Evolutionary conservation across 495 filamentous ascomycete species (phyloP), one percentile per base, ranked within the genome.

Genomic region (Daldinia bambusicola): DNA sequence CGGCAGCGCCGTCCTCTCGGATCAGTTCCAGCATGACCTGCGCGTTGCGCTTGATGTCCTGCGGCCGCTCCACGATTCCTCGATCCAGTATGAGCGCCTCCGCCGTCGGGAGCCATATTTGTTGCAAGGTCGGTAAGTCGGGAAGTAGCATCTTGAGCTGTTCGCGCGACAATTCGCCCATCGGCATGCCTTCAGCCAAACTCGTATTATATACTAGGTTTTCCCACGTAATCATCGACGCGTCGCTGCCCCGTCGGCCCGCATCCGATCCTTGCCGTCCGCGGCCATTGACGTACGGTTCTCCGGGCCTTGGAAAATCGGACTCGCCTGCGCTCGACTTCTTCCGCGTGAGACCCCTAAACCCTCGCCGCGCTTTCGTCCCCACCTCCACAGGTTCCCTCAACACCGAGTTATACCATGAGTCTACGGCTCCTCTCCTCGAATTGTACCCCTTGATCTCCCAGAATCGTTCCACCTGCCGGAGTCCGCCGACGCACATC

Each of bases 391-490:
- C 66, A 8, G 80, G 67, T 26, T 82, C 84, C 34, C 74, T 78
- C 12, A 78, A 76, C 16, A 88, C 74, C 34, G 80, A 80, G 12
- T 76, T 77, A 71, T 84, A 88, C 86, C 86, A 88, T 13, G 61
- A 74, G 67, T 88, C 86, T 14, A 88, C 85, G 14, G 82, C 80
- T 16, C 77, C 80, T 59, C 84, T 82, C 30, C 86, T 79, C 16
- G 79, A 72, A 68, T 87, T 88, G 72, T 88, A 88, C 22, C 85
- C 84, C 61, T 88, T 87, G 2, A 85, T 82, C 63, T 88, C 85
- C 86, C 86, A 88, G 37, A 88, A 82, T 63, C 80, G 76, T 61
- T 86, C 84, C 10, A 86, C 84, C 66, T 86, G 82, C 6, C 86
- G 81, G 55, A 88, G 74, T 5, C 86, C 86, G 41, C 85, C 86